These are phyloP conservation scores for Sporothrix mexicana DNA, from an alignment of 2,329 filamentous ascomycete genomes.

Conservation along the genomic window DNA sequence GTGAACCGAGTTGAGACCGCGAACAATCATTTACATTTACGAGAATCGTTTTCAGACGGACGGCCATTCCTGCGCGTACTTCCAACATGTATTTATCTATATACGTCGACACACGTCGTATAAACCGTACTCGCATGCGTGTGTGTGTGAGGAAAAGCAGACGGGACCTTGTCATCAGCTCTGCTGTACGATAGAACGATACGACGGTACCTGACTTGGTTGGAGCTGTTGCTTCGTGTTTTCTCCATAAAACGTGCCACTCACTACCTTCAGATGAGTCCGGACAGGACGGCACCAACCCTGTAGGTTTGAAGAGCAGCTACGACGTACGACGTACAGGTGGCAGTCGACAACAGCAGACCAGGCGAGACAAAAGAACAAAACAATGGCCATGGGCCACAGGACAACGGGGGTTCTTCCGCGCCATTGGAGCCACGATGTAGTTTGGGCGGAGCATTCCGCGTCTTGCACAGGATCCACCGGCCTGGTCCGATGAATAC, in stretches of 20 bases:
- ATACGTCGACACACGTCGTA: background rate
- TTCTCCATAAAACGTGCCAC: slow-evolving; percentile 19
- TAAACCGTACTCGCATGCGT: slow-evolving; percentile 3
- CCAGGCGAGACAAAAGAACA: background rate
- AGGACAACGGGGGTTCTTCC: slow-evolving; percentile 1
- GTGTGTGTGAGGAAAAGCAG: slow-evolving; percentile 11
- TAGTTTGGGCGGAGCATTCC: background rate
- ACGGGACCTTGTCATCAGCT: slow-evolving; percentile 13
- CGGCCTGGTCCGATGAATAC: background rate
- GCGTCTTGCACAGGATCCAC: slow-evolving; percentile 10
- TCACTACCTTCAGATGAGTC: slow-evolving; percentile 21
- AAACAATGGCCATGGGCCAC: background rate
- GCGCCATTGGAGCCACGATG: slow-evolving; percentile 11
- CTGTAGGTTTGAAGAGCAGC: slow-evolving; percentile 6
- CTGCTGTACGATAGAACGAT: slow-evolving; percentile 5
- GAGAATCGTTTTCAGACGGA: slow-evolving; percentile 16
- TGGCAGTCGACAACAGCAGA: slow-evolving; percentile 15
- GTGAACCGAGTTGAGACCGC: slow-evolving; percentile 3
- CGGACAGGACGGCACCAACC: background rate
- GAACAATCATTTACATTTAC: background rate
- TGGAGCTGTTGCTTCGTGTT: slow-evolving; percentile 9
- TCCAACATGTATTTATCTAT: slow-evolving; percentile 2
- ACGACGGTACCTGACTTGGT: slow-evolving; percentile 2
- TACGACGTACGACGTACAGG: background rate
- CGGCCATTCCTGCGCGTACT: slow-evolving; percentile 4